Evolutionary conservation across 1,284 basidiomycete species (phyloP).

Genomic region (Malassezia nana): DNA sequence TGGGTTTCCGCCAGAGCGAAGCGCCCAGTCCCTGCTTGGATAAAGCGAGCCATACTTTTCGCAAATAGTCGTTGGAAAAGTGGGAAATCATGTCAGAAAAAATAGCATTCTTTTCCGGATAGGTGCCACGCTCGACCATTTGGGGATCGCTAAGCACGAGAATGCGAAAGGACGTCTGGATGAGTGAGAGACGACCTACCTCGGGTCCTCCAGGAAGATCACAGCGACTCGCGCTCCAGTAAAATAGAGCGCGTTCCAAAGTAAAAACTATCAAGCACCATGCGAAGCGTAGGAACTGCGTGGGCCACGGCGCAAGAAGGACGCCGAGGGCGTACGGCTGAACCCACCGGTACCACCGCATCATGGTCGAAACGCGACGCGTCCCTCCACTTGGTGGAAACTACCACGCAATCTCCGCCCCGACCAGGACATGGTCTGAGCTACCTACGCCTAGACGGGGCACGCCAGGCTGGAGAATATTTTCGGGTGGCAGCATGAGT

Average conservation of each 20-base stretch:
- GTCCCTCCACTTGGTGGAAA: not conserved
- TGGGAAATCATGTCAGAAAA: not conserved
- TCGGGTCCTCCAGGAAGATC: not conserved
- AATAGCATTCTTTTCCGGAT: not conserved
- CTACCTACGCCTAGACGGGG: slow-evolving; percentile 70
- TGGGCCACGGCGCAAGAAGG: not conserved
- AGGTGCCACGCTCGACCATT: slow-evolving; percentile 1
- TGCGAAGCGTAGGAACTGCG: not conserved
- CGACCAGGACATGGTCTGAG: slow-evolving; percentile 76
- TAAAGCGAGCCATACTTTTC: slow-evolving; percentile 11
- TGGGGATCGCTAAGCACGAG: slow-evolving; percentile 9
- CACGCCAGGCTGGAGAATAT: slow-evolving; percentile 62
- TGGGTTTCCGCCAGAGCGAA: not conserved
- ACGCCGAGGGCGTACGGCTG: not conserved
- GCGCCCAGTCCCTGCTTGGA: slow-evolving; percentile 3
- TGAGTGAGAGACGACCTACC: not conserved
- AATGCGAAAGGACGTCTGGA: not conserved
- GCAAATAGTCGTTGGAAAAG: slow-evolving; percentile 10
- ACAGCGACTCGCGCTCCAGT: not conserved
- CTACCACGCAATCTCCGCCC: slow-evolving; percentile 38
- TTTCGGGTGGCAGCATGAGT: slow-evolving; percentile 59
- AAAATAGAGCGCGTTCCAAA: slow-evolving; percentile 5
- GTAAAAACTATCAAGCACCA: slow-evolving; percentile 9
- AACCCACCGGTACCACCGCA: not conserved
- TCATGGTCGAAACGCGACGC: not conserved